Conservation (phyloP, 805 yeast species). For the Suhomyces sp. region DNA sequence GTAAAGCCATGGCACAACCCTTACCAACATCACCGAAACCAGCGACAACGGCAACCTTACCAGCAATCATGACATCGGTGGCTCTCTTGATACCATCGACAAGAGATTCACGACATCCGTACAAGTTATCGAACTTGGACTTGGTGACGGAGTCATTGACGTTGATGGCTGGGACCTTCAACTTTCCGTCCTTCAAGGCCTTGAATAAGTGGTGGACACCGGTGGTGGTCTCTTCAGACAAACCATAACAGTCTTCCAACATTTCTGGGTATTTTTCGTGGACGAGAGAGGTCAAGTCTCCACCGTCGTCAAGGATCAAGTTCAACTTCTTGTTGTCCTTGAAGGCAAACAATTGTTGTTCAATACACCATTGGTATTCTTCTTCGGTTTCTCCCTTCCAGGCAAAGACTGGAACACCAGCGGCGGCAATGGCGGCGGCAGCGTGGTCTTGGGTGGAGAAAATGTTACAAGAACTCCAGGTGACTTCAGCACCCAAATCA, state of each 20-base stretch:
- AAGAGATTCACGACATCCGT: conserved; percentile 99
- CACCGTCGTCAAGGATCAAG: conserved; percentile 98
- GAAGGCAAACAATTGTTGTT: conserved; percentile 98
- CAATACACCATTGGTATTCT: conserved; percentile 98
- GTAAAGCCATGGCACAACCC: conserved; percentile 99
- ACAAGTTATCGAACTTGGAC: conserved; percentile 98
- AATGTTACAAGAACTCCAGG: conserved; percentile 99
- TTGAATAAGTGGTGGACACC: conserved; percentile 99
- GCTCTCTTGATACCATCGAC: conserved; percentile 99
- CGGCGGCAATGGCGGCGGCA: conserved; percentile 99
- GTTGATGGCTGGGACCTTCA: conserved; percentile 98
- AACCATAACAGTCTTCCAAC: conserved; percentile 91
- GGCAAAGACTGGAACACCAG: conserved; percentile 99
- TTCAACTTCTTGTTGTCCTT: conserved; percentile 92
- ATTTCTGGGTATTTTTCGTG: conserved; percentile 98
- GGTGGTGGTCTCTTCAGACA: conserved; percentile 98
- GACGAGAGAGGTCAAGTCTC: conserved; percentile 94
- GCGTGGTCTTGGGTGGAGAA: conserved; percentile 99
- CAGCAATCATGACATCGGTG: conserved; percentile 99
- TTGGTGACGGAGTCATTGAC: conserved; percentile 99
- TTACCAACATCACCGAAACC: conserved; percentile 99
- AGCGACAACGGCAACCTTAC: conserved; percentile 98
- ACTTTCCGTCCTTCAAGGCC: conserved; percentile 81
- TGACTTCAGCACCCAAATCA: conserved; percentile 98
- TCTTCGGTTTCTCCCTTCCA: conserved; percentile 99